Conservation (phyloP, 2,329 filamentous ascomycete genomes). For the Xylariaceae sp. region DNA sequence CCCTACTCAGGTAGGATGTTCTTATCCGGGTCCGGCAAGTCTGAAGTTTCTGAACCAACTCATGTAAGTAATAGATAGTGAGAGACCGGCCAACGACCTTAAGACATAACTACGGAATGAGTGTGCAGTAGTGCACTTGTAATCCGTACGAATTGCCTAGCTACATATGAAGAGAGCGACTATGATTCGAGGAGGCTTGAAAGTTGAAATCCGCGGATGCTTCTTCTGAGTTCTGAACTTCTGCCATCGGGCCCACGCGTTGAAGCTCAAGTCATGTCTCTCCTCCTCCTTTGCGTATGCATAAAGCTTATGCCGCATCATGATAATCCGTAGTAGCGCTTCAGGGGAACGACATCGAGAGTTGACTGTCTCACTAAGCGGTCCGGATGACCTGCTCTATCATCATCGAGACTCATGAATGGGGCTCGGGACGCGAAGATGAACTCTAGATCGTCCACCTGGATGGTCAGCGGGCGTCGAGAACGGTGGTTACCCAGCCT, state of each 20-base stretch:
- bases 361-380: not conserved
- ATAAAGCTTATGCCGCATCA: not conserved
- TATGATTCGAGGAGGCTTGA: no score
- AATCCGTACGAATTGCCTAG: not conserved
- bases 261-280: not conserved
- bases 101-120: not conserved
- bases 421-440: no score
- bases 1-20: no score
- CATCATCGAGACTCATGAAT: no score
- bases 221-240: not conserved
- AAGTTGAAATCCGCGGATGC: not conserved
- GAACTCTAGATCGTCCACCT: not conserved
- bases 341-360: not conserved
- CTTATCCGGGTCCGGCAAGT: conserved; percentile 17
- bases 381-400: not conserved
- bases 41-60: no score
- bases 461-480: not conserved
- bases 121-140: not conserved
- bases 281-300: not conserved
- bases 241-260: no score
- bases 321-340: not conserved
- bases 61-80: not conserved
- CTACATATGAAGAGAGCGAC: not conserved
- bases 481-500: not conserved
- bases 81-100: not conserved